Evolutionary conservation across 163 green algal genomes (phyloP).

Genomic region (Scenedesmus sp.): DNA sequence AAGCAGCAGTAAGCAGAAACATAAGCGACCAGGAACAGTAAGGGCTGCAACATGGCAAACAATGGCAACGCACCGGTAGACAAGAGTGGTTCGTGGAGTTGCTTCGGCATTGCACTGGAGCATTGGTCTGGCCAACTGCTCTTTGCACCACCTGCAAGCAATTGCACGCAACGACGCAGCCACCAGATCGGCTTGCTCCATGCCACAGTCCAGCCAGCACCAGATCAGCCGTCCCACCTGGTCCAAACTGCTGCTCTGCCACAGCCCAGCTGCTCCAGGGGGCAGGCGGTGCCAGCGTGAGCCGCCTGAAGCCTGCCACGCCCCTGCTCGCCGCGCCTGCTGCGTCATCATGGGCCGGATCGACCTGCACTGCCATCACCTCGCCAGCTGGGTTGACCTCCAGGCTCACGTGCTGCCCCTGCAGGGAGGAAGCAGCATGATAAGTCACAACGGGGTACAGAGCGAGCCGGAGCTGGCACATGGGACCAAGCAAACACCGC

Average conservation of each 20-base stretch:
- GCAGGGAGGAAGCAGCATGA: neutral
- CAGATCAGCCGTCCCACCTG: neutral
- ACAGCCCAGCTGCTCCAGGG: conserved; percentile 3
- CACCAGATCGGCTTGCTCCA: too few species aligned
- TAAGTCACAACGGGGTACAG: neutral
- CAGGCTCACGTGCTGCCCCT: conserved; percentile 5
- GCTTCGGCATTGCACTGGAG: too few species aligned
- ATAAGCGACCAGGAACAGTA: neutral
- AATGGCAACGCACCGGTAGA: too few species aligned
- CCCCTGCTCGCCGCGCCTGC: conserved; percentile 9
- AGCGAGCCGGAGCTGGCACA: neutral
- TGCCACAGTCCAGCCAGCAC: too few species aligned
- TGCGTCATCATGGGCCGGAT: neutral
- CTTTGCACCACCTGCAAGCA: too few species aligned
- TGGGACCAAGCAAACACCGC: too few species aligned
- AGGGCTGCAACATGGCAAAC: too few species aligned
- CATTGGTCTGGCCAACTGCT: too few species aligned
- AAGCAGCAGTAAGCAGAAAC: neutral
- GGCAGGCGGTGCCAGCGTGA: conserved; percentile 6
- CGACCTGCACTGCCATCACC: neutral
- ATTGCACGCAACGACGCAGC: too few species aligned
- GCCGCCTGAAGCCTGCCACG: neutral
- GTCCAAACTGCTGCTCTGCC: conserved; percentile 29
- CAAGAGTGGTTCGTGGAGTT: too few species aligned
- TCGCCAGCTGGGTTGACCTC: conserved; percentile 23